Base-by-base conservation (phyloP, 495 filamentous ascomycete species). In the Penicillium angulare region DNA sequence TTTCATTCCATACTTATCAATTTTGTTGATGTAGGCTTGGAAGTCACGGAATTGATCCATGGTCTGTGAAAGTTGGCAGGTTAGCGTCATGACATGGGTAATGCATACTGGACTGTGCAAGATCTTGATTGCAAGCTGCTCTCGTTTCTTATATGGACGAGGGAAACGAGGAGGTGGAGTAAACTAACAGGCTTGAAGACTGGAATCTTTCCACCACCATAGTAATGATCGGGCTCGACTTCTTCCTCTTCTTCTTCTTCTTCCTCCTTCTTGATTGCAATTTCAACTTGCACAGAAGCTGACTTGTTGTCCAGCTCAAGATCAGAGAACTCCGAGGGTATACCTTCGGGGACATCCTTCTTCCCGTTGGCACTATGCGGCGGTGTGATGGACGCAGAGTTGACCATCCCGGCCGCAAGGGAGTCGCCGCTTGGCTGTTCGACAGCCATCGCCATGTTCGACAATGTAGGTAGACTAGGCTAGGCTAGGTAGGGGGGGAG, bases 1-100 rank as follows among this genome's bases (percentile, higher is more conserved):
- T 70, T 88, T 87, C 93, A 97, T 98, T 57, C 93, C 93, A 67
- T 97, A 95, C 51, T 85, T 84, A 65, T 97, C 87, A 54, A 97
- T 83, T 66, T 87, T 93, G 38, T 84, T 78, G 75, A 95, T 86
- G 71, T 91, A 97, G 52, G 77, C 77, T 66, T 90, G 88, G 72
- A 98, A 98, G 67, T 88, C 88, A 47, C 81, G 79, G 71, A 97
- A 98, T 73, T 98, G 90, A 39, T 86, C 81, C 90, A 96, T 92
- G 39, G 86, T 90, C 78, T 88, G 50, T 35, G 43, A 16, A 39
- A 40, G 23, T 18, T 43, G 52, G 43, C 59, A 47, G 60, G 43
- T 60, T 45, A 61, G 60, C 60, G 23, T 59, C 50, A 5, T 24
- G 4, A 60, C 50, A 5, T 24, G 4, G n/a, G 26, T 38, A 44